Conservation (phyloP, 2,329 filamentous ascomycete species). For the Hortaea werneckii region DNA sequence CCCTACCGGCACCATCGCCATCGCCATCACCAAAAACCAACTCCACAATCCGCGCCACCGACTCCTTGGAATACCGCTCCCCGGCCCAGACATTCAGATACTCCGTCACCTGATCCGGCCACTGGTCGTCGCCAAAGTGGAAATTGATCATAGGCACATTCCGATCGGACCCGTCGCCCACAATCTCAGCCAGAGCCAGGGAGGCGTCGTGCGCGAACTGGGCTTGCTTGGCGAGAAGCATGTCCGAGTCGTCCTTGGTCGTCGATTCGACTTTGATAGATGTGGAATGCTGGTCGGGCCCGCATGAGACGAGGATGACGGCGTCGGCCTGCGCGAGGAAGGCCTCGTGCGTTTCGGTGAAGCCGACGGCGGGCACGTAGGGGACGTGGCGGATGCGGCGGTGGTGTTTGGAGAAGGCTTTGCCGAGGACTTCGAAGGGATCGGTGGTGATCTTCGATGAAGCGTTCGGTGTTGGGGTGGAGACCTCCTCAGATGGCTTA, state of each 20-base stretch:
- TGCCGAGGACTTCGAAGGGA: constrained; percentile 63
- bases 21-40: background rate
- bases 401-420: constrained; percentile 50
- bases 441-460: constrained; percentile 39
- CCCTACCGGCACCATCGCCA: too few species aligned
- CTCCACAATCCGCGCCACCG: background rate
- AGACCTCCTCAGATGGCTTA: constrained; percentile 16
- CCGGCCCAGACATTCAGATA: constrained; percentile 1
- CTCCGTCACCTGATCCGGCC: background rate
- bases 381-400: constrained; percentile 59
- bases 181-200: background rate
- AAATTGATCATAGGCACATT: background rate
- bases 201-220: background rate
- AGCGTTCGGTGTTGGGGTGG: background rate
- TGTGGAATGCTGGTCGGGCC: constrained; percentile 1
- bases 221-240: background rate
- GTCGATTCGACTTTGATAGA: too few species aligned
- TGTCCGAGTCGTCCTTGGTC: background rate
- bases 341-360: constrained; percentile 52
- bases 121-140: constrained; percentile 1
- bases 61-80: background rate
- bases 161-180: background rate
- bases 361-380: constrained; percentile 53
- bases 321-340: constrained; percentile 52
- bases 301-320: constrained; percentile 51